phyloP scores from a whole-genome alignment of 2,329 filamentous ascomycete genomes.

The Penicillium sp. region DNA sequence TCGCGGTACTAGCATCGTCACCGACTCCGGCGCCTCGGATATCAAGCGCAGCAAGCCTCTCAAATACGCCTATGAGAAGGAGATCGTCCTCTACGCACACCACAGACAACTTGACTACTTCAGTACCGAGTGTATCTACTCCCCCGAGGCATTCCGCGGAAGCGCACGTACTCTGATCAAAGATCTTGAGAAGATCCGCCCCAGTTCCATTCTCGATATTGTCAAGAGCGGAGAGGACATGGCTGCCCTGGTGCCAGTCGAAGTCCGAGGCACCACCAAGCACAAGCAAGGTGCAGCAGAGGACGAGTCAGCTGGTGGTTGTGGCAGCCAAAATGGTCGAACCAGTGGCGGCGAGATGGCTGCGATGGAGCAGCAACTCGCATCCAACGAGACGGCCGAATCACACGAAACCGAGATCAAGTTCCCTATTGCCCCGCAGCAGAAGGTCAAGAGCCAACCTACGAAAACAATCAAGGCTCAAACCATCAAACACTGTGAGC shows the following conservation, averaged over 20 bases:
- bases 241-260: constrained; percentile 76
- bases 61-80: constrained; percentile 98
- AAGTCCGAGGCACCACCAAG: constrained; percentile 42
- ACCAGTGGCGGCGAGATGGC: constrained; percentile 76
- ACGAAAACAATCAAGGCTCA: constrained; percentile 61
- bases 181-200: constrained; percentile 87
- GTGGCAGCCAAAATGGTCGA: constrained; percentile 70
- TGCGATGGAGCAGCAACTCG: constrained; percentile 74
- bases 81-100: constrained; percentile 96
- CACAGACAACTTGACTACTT: constrained; percentile 98
- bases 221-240: constrained; percentile 95
- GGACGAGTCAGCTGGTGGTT: constrained; percentile 66
- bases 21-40: constrained; percentile 72
- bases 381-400: constrained; percentile 62
- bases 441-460: constrained; percentile 29
- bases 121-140: constrained; percentile 97
- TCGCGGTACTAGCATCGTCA: constrained; percentile 88
- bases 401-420: constrained; percentile 69
- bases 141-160: constrained; percentile 91
- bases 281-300: constrained; percentile 34
- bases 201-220: constrained; percentile 92
- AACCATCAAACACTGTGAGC: constrained; percentile 74
- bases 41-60: constrained; percentile 95
- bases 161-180: constrained; percentile 92
- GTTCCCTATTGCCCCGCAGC: constrained; percentile 19